These are phyloP conservation scores for Neurospora sp. DNA, from an alignment of 495 filamentous ascomycete genomes.

Conservation along the genomic window DNA sequence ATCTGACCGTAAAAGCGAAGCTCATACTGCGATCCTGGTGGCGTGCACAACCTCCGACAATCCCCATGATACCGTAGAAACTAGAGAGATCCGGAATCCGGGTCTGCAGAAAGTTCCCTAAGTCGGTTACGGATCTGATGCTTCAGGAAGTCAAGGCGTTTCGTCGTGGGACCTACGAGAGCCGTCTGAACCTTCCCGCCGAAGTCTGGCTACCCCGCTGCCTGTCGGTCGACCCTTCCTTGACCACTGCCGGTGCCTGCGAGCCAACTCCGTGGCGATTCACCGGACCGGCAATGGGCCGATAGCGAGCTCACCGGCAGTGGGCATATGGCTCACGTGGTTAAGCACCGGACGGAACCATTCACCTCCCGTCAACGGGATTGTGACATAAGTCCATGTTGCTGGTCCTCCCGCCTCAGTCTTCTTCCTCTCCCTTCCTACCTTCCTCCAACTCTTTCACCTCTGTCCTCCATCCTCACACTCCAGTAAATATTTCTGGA, in stretches of 20 bases:
- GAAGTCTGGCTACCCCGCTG: not conserved
- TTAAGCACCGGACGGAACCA: rapidly evolving
- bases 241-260: not conserved
- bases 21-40: not conserved
- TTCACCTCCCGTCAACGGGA: not conserved
- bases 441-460: not conserved
- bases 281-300: not conserved
- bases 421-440: not conserved
- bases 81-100: not conserved
- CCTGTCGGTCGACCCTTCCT: not conserved
- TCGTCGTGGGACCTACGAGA: not conserved
- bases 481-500: not conserved
- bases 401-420: not conserved
- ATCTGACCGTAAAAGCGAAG: not conserved
- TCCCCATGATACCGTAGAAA: not conserved
- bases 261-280: not conserved
- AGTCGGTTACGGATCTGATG: no score
- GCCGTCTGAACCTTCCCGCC: not conserved
- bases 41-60: not conserved
- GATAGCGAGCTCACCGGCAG: not conserved
- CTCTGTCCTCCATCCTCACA: not conserved
- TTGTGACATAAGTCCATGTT: not conserved
- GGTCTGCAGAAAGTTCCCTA: not conserved
- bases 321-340: not conserved
- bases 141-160: not conserved